Evolutionary conservation across 306 rosid species (phyloP).

Genomic region (Prunus davidiana): DNA sequence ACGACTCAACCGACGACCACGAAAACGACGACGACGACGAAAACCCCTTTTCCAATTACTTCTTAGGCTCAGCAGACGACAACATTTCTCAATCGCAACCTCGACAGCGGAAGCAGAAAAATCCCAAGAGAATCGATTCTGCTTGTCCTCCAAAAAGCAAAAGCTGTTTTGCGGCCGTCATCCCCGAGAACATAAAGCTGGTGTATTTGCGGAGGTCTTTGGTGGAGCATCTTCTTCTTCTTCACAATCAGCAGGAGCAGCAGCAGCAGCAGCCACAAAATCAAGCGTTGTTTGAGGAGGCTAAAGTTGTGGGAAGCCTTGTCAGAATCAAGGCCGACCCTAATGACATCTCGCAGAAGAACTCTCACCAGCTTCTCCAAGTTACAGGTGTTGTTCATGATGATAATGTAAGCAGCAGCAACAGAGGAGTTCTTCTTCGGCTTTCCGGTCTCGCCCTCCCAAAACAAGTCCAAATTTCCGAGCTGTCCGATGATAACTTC

Average conservation of each 20-base stretch:
- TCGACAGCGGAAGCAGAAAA: constrained; percentile 23
- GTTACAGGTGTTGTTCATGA: constrained; percentile 52
- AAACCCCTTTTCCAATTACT: constrained; percentile 13
- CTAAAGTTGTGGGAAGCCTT: constrained; percentile 73
- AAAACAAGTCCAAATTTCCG: constrained; percentile 46
- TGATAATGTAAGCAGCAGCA: too few species aligned
- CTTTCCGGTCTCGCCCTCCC: constrained; percentile 52
- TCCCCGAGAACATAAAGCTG: constrained; percentile 61
- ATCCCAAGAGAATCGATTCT: constrained; percentile 20
- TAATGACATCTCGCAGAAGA: constrained; percentile 70
- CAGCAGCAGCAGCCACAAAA: constrained; percentile 19
- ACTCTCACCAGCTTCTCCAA: constrained; percentile 75
- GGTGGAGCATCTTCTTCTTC: constrained; percentile 46
- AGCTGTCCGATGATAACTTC: constrained; percentile 82
- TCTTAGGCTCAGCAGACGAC: constrained; percentile 17
- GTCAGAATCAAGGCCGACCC: constrained; percentile 73
- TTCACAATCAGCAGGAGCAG: constrained; percentile 2
- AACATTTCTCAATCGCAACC: neutral
- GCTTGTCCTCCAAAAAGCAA: constrained; percentile 38
- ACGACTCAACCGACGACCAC: constrained; percentile 20
- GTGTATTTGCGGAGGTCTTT: constrained; percentile 62
- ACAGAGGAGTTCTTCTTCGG: constrained; percentile 39
- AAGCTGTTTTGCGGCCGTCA: constrained; percentile 67
- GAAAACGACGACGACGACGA: constrained; percentile 37
- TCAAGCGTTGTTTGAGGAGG: constrained; percentile 37